Evolutionary conservation across 2,329 filamentous ascomycete genomes (phyloP).

Genomic region (Mycosphaerella sp.): DNA sequence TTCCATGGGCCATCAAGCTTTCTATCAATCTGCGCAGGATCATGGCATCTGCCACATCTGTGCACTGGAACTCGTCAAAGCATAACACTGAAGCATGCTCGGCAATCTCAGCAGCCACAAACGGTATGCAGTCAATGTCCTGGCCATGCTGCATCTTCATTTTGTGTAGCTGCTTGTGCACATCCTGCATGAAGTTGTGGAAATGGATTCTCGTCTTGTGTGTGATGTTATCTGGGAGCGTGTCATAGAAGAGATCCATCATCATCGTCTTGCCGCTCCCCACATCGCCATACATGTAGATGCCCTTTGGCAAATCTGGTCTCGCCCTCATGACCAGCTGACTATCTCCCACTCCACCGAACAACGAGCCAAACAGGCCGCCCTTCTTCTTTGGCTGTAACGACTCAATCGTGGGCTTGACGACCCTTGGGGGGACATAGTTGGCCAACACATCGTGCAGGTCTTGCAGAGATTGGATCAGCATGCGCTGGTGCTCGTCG

Average conservation of each 20-base stretch:
- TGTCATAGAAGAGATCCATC: slow-evolving; percentile 98
- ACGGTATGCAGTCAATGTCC: slow-evolving; percentile 83
- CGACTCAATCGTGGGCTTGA: slow-evolving; percentile 71
- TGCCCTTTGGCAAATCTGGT: slow-evolving; percentile 69
- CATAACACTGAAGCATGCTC: slow-evolving; percentile 79
- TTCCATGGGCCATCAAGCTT: slow-evolving; percentile 90
- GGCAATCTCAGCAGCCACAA: slow-evolving; percentile 91
- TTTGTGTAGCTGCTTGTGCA: slow-evolving; percentile 83
- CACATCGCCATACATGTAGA: slow-evolving; percentile 95
- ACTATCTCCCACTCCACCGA: slow-evolving; percentile 43
- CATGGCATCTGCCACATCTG: slow-evolving; percentile 98
- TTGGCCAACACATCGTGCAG: slow-evolving; percentile 73
- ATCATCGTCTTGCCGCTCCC: slow-evolving; percentile 99
- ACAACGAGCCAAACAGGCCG: slow-evolving; percentile 53
- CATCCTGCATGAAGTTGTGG: slow-evolving; percentile 99
- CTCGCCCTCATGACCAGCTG: slow-evolving; percentile 50
- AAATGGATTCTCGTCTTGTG: slow-evolving; percentile 94
- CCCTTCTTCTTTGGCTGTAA: slow-evolving; percentile 49
- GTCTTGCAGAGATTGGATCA: slow-evolving; percentile 83
- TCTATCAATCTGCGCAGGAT: slow-evolving; percentile 84
- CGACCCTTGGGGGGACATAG: slow-evolving; percentile 68
- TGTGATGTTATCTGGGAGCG: slow-evolving; percentile 69
- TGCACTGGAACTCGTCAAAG: slow-evolving; percentile 99
- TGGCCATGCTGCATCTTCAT: slow-evolving; percentile 85
- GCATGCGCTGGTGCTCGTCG: slow-evolving; percentile 84